Base-by-base conservation (phyloP, 1,139 yeast genomes). In the Debaryomyces coudertii region DNA sequence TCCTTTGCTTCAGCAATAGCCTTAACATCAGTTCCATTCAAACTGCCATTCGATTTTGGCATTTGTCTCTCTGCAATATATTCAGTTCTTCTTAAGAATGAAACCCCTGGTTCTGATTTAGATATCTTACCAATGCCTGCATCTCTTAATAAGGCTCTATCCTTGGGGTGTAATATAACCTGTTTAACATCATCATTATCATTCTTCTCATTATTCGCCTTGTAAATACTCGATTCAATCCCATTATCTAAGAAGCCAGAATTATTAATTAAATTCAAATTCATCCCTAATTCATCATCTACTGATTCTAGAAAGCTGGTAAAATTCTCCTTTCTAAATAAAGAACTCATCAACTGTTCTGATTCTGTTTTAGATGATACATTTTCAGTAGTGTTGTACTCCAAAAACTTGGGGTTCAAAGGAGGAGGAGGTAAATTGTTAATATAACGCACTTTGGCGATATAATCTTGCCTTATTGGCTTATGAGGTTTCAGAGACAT, bases 381-480 rank as follows among this genome's bases (percentile, higher is more conserved):
- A 30, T 59, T 59, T 43, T 68, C 73, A 7, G 77, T 71, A 27
- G 72, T 62, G 67, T 76, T 63, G 53, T 80, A 77, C 47, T 84
- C 80, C 47, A 93, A 66, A 49, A 90, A 76, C 65, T 88, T 90
- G 20, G 99, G 98, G 44, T 96, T 90, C 52, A 95, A 77, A 20
- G 95, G 88, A 8, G 99, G 98, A 2, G 97, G 93, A 12, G 99
- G 99, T 28, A 93, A 73, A 58, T 83, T 88, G 63, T 93, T 93
- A 50, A 83, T 82, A 64, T 90, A 93, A 60, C 96, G 80, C 46
- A 88, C 82, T 56, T 88, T 86, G 46, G 96, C 95, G 48, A 93
- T 85, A 62, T 87, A 92, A 55, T 90, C 97, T 66, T 92, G 97
- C 63, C 90, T 82, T 53, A 68, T 65, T 8, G 78, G 75, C 53